phyloP scores from a whole-genome alignment of 78 protist genomes.

The Acrasis kona region DNA sequence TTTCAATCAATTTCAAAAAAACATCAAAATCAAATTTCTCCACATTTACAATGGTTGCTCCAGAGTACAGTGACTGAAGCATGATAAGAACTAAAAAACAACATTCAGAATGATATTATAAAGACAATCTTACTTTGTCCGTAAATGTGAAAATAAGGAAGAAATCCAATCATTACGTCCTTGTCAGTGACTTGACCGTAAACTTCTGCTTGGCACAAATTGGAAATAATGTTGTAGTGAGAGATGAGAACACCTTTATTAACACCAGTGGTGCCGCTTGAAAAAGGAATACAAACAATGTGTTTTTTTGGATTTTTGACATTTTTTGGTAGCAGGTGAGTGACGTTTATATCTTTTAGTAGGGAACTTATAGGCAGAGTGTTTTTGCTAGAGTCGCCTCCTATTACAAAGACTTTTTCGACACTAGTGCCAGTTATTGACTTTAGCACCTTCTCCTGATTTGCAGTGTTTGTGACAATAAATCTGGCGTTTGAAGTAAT shows the following conservation, averaged over 20 bases:
- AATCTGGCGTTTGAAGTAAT: not conserved
- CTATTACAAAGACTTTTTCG: not conserved
- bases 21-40: too few relatives aligned
- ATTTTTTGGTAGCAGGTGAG: not conserved
- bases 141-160: constrained; percentile 71
- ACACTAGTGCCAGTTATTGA: not conserved
- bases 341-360: not conserved
- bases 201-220: constrained; percentile 38
- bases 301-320: not conserved
- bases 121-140: constrained; percentile 5
- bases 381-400: not conserved
- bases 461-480: not conserved
- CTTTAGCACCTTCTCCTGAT: not conserved
- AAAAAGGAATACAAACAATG: constrained; percentile 25
- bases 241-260: constrained; percentile 76
- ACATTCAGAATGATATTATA: not conserved
- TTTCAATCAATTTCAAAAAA: constrained; percentile 35
- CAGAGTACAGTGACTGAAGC: not conserved
- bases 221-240: constrained; percentile 55
- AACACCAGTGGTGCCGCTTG: constrained; percentile 76
- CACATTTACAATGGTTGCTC: constrained; percentile 49
- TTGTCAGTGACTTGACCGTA: not conserved
- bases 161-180: constrained; percentile 37
- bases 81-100: too few relatives aligned
- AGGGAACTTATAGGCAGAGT: too few relatives aligned